These are phyloP conservation scores for Suillus occidentalis DNA, from an alignment of 768 basidiomycete species.

Conservation along the genomic window DNA sequence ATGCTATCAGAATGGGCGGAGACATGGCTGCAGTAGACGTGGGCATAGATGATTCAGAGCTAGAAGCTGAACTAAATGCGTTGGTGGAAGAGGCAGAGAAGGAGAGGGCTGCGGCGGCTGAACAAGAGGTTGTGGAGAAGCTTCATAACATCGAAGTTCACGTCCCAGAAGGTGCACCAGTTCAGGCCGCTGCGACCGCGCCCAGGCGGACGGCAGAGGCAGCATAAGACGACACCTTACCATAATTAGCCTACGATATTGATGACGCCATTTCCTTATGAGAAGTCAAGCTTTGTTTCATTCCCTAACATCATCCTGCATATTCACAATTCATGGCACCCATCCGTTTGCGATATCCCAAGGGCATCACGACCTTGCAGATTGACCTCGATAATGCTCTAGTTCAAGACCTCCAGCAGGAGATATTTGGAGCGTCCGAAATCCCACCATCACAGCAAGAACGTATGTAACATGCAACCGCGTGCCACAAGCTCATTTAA, in stretches of 20 bases:
- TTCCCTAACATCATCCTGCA: conserved; percentile 5
- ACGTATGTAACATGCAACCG: conserved; percentile 46
- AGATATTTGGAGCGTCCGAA: conserved; percentile 63
- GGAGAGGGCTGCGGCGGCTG: conserved; percentile 38
- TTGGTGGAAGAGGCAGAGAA: conserved; percentile 48
- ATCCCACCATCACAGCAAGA: conserved; percentile 79
- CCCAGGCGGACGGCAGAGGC: neutral
- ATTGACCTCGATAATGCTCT: conserved; percentile 61
- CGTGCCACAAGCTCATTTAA: neutral
- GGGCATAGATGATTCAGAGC: conserved; percentile 49
- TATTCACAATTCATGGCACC: conserved; percentile 50
- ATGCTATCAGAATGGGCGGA: conserved; percentile 67
- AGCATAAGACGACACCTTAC: neutral
- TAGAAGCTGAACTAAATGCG: conserved; percentile 66
- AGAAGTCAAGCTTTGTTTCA: neutral
- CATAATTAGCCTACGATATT: neutral
- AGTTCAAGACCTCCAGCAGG: conserved; percentile 73
- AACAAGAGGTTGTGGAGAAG: conserved; percentile 20
- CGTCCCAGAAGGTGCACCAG: conserved; percentile 4
- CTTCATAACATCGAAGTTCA: conserved; percentile 21
- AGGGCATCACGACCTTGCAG: conserved; percentile 78
- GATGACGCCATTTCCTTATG: conserved; percentile 13
- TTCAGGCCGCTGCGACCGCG: neutral
- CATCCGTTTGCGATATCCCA: conserved; percentile 80
- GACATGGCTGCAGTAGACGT: conserved; percentile 53